phyloP scores from a whole-genome alignment of 78 protist genomes.

The Capsaspora owczarzaki region DNA sequence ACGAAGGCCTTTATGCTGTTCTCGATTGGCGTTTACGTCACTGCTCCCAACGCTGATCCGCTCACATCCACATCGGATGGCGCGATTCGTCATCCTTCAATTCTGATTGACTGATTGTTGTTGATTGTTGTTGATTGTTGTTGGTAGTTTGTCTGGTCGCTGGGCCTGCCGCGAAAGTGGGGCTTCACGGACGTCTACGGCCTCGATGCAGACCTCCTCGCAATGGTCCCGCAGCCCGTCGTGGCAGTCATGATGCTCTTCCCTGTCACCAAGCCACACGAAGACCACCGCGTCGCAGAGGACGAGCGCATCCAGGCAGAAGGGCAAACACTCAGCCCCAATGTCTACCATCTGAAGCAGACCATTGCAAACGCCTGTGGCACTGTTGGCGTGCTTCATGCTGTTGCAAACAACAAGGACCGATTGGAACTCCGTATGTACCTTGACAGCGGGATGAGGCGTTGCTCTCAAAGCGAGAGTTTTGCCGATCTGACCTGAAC shows the following conservation, averaged over 20 bases:
- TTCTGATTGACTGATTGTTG: too few species aligned
- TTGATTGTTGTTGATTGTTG: constrained; percentile 22
- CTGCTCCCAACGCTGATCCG: too few species aligned
- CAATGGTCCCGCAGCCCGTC: constrained; percentile 83
- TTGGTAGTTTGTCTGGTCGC: too few species aligned
- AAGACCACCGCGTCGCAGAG: constrained; percentile 1
- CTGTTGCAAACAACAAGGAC: constrained; percentile 60
- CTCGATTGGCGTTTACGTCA: neutral
- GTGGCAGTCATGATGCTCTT: constrained; percentile 77
- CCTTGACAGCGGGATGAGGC: too few species aligned
- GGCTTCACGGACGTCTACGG: constrained; percentile 75
- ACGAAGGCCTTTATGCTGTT: neutral
- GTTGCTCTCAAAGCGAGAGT: too few species aligned
- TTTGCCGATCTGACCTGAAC: too few species aligned
- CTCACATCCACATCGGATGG: too few species aligned
- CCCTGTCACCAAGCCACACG: constrained; percentile 61
- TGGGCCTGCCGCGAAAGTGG: constrained; percentile 55
- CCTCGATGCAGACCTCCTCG: constrained; percentile 68
- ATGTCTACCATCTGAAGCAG: constrained; percentile 62
- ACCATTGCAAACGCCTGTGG: constrained; percentile 90
- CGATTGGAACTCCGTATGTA: too few species aligned
- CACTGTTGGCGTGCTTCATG: constrained; percentile 77
- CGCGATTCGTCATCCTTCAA: too few species aligned
- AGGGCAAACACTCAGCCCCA: constrained; percentile 11
- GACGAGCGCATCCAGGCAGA: neutral